Base-by-base conservation (phyloP, 2,329 filamentous ascomycete genomes). In the Ophiostoma piceae region DNA sequence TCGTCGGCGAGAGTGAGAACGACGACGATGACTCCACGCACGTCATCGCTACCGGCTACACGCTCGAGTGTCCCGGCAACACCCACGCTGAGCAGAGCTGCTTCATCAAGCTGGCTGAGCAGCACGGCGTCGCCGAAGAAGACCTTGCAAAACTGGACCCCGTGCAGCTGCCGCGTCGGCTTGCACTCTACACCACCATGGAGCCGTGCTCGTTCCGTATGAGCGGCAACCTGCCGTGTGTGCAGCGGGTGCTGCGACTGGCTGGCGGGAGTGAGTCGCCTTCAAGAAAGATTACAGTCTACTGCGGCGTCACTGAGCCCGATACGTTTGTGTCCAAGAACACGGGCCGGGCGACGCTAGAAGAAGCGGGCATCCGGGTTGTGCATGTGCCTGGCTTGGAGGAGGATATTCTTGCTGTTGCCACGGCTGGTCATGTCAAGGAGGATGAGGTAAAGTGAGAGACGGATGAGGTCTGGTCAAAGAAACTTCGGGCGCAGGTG, bases 81-180 rank as follows among this genome's bases (percentile, higher is more conserved):
- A 98, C 95, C 0, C 95, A 99, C 77, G 95, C 95, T 3, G 95
- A 99, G 78, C 93, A 99, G 80, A 94, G 90, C 79, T 96, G 92
- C 76, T 85, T 99, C 70, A 80, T 89, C 67, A 98, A 99, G 78
- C 84, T 89, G 16, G 82, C 86, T 1, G 75, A 80, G 66, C 75
- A 81, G 72, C 77, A 85, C 69, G 76, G 76, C 1, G 80, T 84
- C 0, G 71, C 83, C 0, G 88, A 90, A 73, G 85, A 86, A 68
- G 77, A 79, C 0, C 83, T 92, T 16, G 76, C 81, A 8, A 35
- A 35, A 22, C 79, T 83, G 16, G 75, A 90, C 8, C 83, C 86
- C 5, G 62, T 19, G 3, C 54, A 41, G 16, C 70, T 71, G 37
- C 71, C 71, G 12, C 43, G 67, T 8, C 80, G 85, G 0, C 81